Percentiles rank a stretch among this genome's conserved stretches.
Evolutionary conservation across 2,329 filamentous ascomycete species (phyloP).

Genomic region (Phialophora tarda): DNA sequence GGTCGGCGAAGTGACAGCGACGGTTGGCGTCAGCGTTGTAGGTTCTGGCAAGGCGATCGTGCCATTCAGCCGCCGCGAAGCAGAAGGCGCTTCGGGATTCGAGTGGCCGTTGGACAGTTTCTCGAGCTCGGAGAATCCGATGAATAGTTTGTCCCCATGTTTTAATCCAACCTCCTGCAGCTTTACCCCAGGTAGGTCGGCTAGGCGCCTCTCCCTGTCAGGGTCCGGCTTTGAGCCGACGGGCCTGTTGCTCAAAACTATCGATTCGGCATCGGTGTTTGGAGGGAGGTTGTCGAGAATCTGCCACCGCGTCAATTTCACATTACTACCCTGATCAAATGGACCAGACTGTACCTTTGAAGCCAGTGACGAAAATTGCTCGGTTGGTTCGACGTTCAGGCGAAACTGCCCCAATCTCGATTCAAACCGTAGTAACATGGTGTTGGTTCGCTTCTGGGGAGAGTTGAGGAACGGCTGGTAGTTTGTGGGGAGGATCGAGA

Average conservation of each 20-base stretch:
- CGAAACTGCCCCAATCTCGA: slow-evolving; percentile 93
- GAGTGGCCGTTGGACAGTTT: slow-evolving; percentile 57
- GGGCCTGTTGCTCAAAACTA: slow-evolving; percentile 65
- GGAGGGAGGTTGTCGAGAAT: slow-evolving; percentile 66
- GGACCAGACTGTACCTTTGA: slow-evolving; percentile 46
- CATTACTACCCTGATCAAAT: background rate
- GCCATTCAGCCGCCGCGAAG: slow-evolving; percentile 76
- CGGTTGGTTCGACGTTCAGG: slow-evolving; percentile 74
- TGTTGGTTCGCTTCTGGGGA: background rate
- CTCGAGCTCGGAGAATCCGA: slow-evolving; percentile 73
- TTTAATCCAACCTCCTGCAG: slow-evolving; percentile 64
- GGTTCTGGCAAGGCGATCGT: slow-evolving; percentile 57
- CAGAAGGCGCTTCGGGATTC: slow-evolving; percentile 33
- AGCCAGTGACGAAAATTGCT: slow-evolving; percentile 69
- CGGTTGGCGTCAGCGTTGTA: slow-evolving; percentile 50
- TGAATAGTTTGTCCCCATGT: slow-evolving; percentile 90
- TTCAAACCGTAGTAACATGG: slow-evolving; percentile 83
- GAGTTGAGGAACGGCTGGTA: slow-evolving; percentile 3
- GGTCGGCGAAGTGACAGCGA: slow-evolving; percentile 40
- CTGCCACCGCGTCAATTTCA: slow-evolving; percentile 41
- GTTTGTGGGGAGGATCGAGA: background rate
- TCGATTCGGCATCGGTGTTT: slow-evolving; percentile 59
- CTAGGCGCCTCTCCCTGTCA: slow-evolving; percentile 61
- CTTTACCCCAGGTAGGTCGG: slow-evolving; percentile 59
- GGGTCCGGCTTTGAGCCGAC: slow-evolving; percentile 53